Evolutionary conservation across 2,329 filamentous ascomycete genomes (phyloP).

Genomic region (Alternaria triticina): DNA sequence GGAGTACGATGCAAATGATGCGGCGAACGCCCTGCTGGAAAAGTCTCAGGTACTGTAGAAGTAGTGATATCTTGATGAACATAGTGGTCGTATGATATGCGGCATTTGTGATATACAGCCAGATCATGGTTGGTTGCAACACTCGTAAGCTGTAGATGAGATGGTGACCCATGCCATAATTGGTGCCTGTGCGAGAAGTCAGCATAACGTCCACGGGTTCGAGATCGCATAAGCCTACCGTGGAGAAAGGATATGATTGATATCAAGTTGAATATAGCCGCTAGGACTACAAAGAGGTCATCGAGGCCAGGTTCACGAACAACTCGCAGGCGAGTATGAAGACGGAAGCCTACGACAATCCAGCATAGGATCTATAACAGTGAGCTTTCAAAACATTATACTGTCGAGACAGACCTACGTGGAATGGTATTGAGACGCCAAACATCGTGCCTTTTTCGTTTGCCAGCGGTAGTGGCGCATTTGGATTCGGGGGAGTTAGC

Average conservation of each 20-base stretch:
- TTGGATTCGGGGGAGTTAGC: conserved; percentile 29
- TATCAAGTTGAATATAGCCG: conserved; percentile 30
- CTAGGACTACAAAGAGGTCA: conserved; percentile 41
- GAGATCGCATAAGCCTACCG: conserved; percentile 13
- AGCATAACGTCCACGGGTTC: neutral
- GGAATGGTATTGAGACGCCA: conserved; percentile 36
- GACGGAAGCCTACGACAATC: conserved; percentile 32
- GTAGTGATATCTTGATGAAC: conserved; percentile 43
- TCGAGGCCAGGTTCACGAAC: conserved; percentile 43
- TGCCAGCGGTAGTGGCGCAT: conserved; percentile 26
- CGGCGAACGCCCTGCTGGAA: conserved; percentile 32
- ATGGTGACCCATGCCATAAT: conserved; percentile 41
- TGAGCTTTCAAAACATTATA: conserved; percentile 3
- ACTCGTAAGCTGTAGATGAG: conserved; percentile 21
- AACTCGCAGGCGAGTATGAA: conserved; percentile 35
- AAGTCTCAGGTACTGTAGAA: conserved; percentile 44
- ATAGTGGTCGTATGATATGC: conserved; percentile 37
- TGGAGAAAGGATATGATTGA: conserved; percentile 27
- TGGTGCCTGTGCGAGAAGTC: conserved; percentile 22
- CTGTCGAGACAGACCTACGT: conserved; percentile 18
- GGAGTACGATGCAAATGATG: conserved; percentile 18
- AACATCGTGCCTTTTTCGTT: conserved; percentile 32
- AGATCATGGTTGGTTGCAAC: conserved; percentile 25
- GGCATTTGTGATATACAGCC: conserved; percentile 33
- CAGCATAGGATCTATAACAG: conserved; percentile 30